Evolutionary conservation across 495 filamentous ascomycete species (phyloP).

Genomic region (Neurospora cerealis): DNA sequence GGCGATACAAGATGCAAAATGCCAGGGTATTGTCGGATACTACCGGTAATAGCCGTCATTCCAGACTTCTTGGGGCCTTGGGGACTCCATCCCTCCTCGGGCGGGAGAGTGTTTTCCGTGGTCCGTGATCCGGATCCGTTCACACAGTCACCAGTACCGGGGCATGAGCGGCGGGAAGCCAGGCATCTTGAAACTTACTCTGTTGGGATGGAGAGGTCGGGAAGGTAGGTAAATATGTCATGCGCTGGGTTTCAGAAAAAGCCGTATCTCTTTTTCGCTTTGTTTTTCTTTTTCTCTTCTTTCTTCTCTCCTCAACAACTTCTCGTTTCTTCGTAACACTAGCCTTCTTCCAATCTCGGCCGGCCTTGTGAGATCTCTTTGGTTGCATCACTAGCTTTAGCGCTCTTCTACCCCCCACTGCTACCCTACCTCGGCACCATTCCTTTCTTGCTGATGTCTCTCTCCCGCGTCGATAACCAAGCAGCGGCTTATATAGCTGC

Average conservation of each 20-base stretch:
- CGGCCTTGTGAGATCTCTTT: neutral
- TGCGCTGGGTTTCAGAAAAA: neutral
- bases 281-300: neutral
- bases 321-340: neutral
- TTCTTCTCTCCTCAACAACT: neutral
- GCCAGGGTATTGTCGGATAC: neutral
- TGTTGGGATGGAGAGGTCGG: neutral
- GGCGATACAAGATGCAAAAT: neutral
- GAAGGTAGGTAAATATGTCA: neutral
- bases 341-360: neutral
- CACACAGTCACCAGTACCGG: neutral
- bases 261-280: neutral
- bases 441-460: conserved; percentile 4
- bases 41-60: neutral
- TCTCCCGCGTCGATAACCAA: conserved; percentile 8
- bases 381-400: neutral
- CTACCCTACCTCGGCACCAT: neutral
- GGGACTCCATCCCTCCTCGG: neutral
- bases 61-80: neutral
- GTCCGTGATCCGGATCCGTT: neutral
- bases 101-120: neutral
- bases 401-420: neutral
- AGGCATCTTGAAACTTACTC: neutral
- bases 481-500: conserved; percentile 2
- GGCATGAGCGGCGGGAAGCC: neutral